These are phyloP conservation scores for Agaricus subrufescens DNA, from an alignment of 768 basidiomycete genomes.

Conservation along the genomic window DNA sequence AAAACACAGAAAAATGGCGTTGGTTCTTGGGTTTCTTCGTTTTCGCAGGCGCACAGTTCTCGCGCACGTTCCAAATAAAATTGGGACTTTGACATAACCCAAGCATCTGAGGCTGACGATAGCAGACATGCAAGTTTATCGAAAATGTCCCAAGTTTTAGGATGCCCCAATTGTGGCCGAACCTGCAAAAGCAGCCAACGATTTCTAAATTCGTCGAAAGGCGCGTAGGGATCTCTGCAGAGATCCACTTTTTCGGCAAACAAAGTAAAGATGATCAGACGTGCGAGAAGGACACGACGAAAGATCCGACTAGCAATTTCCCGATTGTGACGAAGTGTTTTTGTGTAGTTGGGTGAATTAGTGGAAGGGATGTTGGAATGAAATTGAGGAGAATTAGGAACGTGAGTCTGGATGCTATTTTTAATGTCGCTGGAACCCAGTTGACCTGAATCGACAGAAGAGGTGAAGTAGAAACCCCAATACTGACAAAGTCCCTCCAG, in stretches of 20 bases:
- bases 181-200: slow-evolving; percentile 41
- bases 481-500: slow-evolving; percentile 39
- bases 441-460: slow-evolving; percentile 35
- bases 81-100: slow-evolving; percentile 30
- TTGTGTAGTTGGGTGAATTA: slow-evolving; percentile 26
- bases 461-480: slow-evolving; percentile 48
- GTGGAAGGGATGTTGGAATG: slow-evolving; percentile 24
- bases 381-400: slow-evolving; percentile 31
- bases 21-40: slow-evolving; percentile 11
- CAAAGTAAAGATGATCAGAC: slow-evolving; percentile 33
- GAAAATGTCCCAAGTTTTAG: slow-evolving; percentile 37
- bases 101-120: slow-evolving; percentile 26
- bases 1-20: slow-evolving; percentile 40
- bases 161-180: slow-evolving; percentile 29
- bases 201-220: slow-evolving; percentile 19
- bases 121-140: slow-evolving; percentile 31
- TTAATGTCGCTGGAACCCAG: slow-evolving; percentile 42
- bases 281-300: slow-evolving; percentile 35
- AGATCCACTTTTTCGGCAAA: slow-evolving; percentile 29
- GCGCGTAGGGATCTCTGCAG: not conserved
- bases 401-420: slow-evolving; percentile 31
- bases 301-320: slow-evolving; percentile 33
- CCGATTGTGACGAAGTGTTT: slow-evolving; percentile 28
- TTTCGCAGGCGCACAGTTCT: slow-evolving; percentile 17
- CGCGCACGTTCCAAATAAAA: slow-evolving; percentile 25